phyloP scores from a whole-genome alignment of 352 stramenopile species.

The Thalassiosira mediterranea region DNA sequence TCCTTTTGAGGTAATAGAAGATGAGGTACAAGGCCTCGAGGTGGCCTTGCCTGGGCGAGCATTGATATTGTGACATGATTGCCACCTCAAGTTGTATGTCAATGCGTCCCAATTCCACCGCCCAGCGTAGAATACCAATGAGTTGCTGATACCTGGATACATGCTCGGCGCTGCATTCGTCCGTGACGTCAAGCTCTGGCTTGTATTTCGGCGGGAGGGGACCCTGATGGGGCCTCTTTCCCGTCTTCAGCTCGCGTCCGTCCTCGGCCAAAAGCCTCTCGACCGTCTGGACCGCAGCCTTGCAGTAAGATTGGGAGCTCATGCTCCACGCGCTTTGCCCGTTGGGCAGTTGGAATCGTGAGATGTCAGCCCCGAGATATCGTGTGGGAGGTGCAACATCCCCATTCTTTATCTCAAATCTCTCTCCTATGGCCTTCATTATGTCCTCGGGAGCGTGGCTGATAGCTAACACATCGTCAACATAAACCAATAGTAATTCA shows the following conservation, averaged over 20 bases:
- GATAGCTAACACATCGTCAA: constrained; percentile 53
- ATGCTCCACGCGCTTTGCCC: constrained; percentile 15
- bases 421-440: constrained; percentile 26
- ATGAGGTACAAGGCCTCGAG: constrained; percentile 55
- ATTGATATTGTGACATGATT: constrained; percentile 53
- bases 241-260: constrained; percentile 10
- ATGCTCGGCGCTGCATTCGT: constrained; percentile 10
- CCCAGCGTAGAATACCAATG: constrained; percentile 57
- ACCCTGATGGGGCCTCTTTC: not conserved
- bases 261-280: constrained; percentile 19
- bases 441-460: constrained; percentile 19
- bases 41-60: constrained; percentile 46
- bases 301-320: constrained; percentile 31
- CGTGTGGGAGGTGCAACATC: constrained; percentile 19
- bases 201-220: constrained; percentile 25
- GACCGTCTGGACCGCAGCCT: constrained; percentile 15
- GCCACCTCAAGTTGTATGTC: constrained; percentile 55
- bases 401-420: constrained; percentile 43
- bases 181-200: constrained; percentile 51
- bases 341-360: constrained; percentile 6
- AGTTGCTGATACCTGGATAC: constrained; percentile 39
- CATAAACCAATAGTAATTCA: constrained; percentile 57
- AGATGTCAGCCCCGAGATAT: constrained; percentile 51
- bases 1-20: constrained; percentile 44
- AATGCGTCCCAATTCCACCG: constrained; percentile 47